Evolutionary conservation across 208 protist genomes (phyloP).

Genomic region (Strigomonas galati): DNA sequence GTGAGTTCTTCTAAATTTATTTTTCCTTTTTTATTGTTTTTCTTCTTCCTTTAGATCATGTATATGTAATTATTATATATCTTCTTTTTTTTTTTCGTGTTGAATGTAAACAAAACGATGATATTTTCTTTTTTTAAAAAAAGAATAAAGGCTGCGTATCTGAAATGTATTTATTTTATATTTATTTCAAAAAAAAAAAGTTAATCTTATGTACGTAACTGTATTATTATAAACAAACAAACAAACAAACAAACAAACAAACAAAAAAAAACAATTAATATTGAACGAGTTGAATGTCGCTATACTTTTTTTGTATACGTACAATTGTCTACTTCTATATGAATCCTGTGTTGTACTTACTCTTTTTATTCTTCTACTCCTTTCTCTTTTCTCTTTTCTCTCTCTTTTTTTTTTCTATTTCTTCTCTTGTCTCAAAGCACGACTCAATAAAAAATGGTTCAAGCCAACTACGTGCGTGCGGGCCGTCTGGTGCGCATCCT

Average conservation of each 20-base stretch:
- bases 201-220: neutral
- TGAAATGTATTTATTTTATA: neutral
- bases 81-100: too few relatives aligned
- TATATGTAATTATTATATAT: neutral
- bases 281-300: too few relatives aligned
- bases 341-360: neutral
- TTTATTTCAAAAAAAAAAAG: neutral
- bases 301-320: too few relatives aligned
- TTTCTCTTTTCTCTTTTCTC: slow-evolving; percentile 27
- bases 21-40: slow-evolving; percentile 14
- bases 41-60: slow-evolving; percentile 11
- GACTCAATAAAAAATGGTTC: slow-evolving; percentile 42
- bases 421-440: neutral
- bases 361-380: slow-evolving; percentile 5
- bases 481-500: slow-evolving; percentile 64
- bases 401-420: neutral
- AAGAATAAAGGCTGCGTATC: neutral
- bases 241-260: too few relatives aligned
- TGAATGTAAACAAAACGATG: slow-evolving; percentile 8
- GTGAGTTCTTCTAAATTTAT: neutral
- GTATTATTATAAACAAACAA: neutral
- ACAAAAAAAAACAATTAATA: too few relatives aligned
- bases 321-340: too few relatives aligned
- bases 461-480: slow-evolving; percentile 54
- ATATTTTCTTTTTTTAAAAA: neutral